Base-by-base conservation (phyloP, 2,329 filamentous ascomycete genomes). In the Clarireedia paspali region DNA sequence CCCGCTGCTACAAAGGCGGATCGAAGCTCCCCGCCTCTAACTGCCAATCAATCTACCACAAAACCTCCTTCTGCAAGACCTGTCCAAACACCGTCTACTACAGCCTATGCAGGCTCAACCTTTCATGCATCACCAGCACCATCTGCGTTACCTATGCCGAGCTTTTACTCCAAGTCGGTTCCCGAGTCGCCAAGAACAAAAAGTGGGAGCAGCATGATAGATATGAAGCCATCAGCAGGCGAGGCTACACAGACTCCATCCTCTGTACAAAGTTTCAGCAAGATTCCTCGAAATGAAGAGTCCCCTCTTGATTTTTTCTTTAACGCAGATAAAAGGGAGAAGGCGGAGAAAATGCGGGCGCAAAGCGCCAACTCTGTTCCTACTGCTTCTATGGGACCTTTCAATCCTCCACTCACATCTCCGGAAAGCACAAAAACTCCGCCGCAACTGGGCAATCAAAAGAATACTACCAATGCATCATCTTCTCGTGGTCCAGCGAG, bases 121-220 rank as follows among this genome's bases (percentile, higher is more conserved):
- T 99, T 97, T 70, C 91, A 96, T 71, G 89, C 91, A 42, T 97
- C 94, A 7, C 94, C 94, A 20, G 92, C 91, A 1, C 88, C 94
- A 0, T 95, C 91, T 7, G 85, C 90, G 24, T 77, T 99, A 34
- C 94, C 94, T 0, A 87, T 96, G 57, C 94, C 94, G 10, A 95
- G 87, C 67, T 96, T 96, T 70, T 82, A 88, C 59, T 86, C 87
- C 27, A 91, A 87, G 66, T 84, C 89, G 0, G 78, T 88, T 12
- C 84, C 85, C 3, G 85, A 87, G 56, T 85, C 84, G 3, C 82
- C 72, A 14, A 71, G 71, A 20, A 68, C 72, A 59, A 76, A 69
- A 59, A 70, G 69, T 45, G 61, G 75, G 45, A 72, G 73, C 59
- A 64, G 79, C 5, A 65, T 71, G 58, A 75, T 78, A 60, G 71